A percentile compares a stretch with the other conserved stretches of the same genome.
Conservation (phyloP, 495 filamentous ascomycete genomes). For the Penicillium canariense region DNA sequence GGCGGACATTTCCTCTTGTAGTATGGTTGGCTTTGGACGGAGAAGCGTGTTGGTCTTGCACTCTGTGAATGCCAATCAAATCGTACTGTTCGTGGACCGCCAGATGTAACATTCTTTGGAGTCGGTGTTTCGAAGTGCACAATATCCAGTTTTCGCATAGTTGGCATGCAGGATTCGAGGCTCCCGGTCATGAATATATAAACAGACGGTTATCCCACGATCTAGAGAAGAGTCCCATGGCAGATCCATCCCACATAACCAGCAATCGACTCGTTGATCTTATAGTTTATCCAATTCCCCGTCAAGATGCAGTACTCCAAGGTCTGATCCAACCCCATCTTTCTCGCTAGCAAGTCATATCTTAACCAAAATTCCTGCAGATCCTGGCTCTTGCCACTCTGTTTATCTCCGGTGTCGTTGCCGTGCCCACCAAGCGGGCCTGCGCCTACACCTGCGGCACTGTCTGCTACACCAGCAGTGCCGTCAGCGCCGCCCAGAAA, state of each 20-base stretch:
- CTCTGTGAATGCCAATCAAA: slow-evolving; percentile 9
- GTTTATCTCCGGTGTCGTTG: slow-evolving; percentile 37
- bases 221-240: neutral
- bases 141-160: neutral
- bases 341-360: neutral
- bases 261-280: neutral
- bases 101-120: slow-evolving; percentile 19
- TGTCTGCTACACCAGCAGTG: slow-evolving; percentile 45
- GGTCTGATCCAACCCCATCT: slow-evolving; percentile 12
- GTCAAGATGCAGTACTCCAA: slow-evolving; percentile 32
- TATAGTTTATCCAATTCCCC: neutral
- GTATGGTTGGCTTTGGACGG: slow-evolving; percentile 2
- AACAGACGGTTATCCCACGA: neutral
- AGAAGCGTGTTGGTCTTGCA: neutral
- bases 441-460: slow-evolving; percentile 52
- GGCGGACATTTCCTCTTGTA: slow-evolving; percentile 16
- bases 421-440: slow-evolving; percentile 48
- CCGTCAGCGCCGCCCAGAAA: slow-evolving; percentile 48
- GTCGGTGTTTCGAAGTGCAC: neutral
- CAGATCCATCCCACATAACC: neutral
- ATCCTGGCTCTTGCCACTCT: slow-evolving; percentile 26
- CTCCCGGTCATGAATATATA: slow-evolving; percentile 6
- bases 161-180: neutral
- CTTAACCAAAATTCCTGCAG: slow-evolving; percentile 12
- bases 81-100: neutral